These are phyloP conservation scores for Termitomyces sp. DNA, from an alignment of 768 basidiomycete genomes.

Conservation along the genomic window DNA sequence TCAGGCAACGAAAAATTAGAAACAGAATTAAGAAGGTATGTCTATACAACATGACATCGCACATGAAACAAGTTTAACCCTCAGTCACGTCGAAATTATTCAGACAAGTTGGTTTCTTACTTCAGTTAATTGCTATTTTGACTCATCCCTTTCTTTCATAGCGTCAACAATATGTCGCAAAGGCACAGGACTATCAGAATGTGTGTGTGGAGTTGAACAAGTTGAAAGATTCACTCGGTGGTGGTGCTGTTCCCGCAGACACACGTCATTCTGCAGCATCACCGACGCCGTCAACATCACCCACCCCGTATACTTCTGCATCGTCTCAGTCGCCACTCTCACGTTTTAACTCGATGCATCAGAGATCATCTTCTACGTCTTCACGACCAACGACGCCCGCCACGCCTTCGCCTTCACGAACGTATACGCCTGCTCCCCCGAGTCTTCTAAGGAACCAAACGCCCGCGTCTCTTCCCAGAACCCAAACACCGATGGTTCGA, in stretches of 20 bases:
- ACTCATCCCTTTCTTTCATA: slow-evolving; percentile 21
- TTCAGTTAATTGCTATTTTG: background rate
- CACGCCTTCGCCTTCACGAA: slow-evolving; percentile 32
- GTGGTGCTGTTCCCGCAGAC: slow-evolving; percentile 22
- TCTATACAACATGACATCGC: slow-evolving; percentile 11
- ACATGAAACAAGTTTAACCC: slow-evolving; percentile 16
- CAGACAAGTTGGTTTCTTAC: slow-evolving; percentile 55
- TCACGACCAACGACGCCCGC: slow-evolving; percentile 43
- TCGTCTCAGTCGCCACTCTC: slow-evolving; percentile 36
- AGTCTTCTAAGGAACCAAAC: slow-evolving; percentile 24
- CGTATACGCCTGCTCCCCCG: slow-evolving; percentile 33
- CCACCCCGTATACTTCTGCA: slow-evolving; percentile 25
- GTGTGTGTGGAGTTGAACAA: slow-evolving; percentile 63
- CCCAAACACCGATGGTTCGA: slow-evolving; percentile 17
- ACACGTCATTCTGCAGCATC: slow-evolving; percentile 26
- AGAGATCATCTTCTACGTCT: slow-evolving; percentile 53
- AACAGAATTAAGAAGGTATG: slow-evolving; percentile 67
- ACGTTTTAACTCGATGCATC: slow-evolving; percentile 48
- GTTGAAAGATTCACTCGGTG: slow-evolving; percentile 34
- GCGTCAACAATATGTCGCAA: slow-evolving; percentile 58
- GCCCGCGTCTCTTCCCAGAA: slow-evolving; percentile 25
- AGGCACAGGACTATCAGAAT: slow-evolving; percentile 65
- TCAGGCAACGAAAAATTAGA: slow-evolving; percentile 53
- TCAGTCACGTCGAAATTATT: slow-evolving; percentile 11
- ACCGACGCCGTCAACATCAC: slow-evolving; percentile 31